Evolutionary conservation across 2,329 filamentous ascomycete genomes (phyloP).

Genomic region (Trichoderma koningii): DNA sequence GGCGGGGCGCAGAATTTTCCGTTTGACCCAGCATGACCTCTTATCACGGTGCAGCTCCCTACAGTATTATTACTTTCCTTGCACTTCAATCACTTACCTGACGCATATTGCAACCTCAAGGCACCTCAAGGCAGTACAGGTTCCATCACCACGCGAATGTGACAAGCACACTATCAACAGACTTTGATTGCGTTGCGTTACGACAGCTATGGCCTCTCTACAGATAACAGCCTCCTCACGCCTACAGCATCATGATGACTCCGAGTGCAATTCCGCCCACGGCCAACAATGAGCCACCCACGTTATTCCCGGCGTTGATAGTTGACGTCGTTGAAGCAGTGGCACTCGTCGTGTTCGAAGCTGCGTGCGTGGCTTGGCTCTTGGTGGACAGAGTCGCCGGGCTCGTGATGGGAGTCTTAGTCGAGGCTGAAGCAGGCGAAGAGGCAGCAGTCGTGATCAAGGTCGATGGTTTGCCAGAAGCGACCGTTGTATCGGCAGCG

Average conservation of each 20-base stretch:
- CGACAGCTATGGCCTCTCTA: too few species aligned
- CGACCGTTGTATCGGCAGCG: not conserved
- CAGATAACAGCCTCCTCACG: conserved; percentile 12
- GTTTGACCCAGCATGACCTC: not conserved
- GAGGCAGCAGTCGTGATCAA: not conserved
- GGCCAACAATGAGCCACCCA: not conserved
- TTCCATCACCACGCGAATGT: not conserved
- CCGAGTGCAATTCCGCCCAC: not conserved
- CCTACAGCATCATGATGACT: not conserved
- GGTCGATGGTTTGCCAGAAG: not conserved
- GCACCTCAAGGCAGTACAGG: too few species aligned
- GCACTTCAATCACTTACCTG: too few species aligned
- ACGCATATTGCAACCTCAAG: too few species aligned
- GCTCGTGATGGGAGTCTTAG: not conserved
- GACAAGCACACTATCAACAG: not conserved
- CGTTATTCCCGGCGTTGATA: not conserved
- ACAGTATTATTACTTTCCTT: too few species aligned
- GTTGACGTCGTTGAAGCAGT: not conserved
- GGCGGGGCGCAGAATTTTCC: not conserved
- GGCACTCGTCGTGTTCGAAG: not conserved
- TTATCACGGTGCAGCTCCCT: not conserved
- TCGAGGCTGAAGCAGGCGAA: not conserved
- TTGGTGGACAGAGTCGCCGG: not conserved
- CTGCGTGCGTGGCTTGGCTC: not conserved
- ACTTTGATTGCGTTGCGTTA: not conserved